These are phyloP conservation scores for Verticillium zaregamsianum DNA, from an alignment of 2,329 filamentous ascomycete genomes.

Conservation along the genomic window DNA sequence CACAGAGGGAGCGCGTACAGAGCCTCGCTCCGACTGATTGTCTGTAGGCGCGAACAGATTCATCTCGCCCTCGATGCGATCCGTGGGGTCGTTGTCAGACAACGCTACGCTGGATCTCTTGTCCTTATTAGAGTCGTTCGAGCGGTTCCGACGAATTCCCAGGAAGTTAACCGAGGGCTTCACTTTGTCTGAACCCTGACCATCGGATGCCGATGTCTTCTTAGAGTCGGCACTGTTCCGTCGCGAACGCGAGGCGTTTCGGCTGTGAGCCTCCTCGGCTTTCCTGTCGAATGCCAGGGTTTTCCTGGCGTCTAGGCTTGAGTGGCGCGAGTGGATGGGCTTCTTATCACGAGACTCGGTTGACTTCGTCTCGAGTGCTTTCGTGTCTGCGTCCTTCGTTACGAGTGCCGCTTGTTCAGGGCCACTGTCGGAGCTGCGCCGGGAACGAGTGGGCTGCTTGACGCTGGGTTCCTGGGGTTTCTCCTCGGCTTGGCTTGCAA, in stretches of 20 bases:
- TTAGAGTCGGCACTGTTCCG: not conserved
- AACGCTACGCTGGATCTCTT: slow-evolving; percentile 43
- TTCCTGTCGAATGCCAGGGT: not conserved
- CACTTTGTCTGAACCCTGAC: slow-evolving; percentile 16
- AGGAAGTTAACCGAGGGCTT: slow-evolving; percentile 43
- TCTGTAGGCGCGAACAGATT: slow-evolving; percentile 51
- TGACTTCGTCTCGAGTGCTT: not conserved
- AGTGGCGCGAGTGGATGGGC: not conserved
- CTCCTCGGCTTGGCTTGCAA: slow-evolving; percentile 5
- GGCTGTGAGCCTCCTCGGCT: not conserved
- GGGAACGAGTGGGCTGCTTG: not conserved
- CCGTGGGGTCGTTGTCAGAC: slow-evolving; percentile 51
- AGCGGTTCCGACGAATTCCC: slow-evolving; percentile 36
- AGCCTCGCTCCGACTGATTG: slow-evolving; percentile 52
- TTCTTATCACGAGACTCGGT: not conserved
- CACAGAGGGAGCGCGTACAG: slow-evolving; percentile 46
- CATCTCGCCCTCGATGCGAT: slow-evolving; percentile 53
- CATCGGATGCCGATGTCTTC: not conserved
- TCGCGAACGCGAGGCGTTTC: not conserved
- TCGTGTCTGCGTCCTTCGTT: not conserved
- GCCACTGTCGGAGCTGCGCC: not conserved
- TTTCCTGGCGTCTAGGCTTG: not conserved
- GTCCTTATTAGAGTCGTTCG: slow-evolving; percentile 41
- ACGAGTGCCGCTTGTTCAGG: not conserved
- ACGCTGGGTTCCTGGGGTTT: not conserved